Evolutionary conservation across 768 basidiomycete species (phyloP).

Genomic region (Trametes maxima): DNA sequence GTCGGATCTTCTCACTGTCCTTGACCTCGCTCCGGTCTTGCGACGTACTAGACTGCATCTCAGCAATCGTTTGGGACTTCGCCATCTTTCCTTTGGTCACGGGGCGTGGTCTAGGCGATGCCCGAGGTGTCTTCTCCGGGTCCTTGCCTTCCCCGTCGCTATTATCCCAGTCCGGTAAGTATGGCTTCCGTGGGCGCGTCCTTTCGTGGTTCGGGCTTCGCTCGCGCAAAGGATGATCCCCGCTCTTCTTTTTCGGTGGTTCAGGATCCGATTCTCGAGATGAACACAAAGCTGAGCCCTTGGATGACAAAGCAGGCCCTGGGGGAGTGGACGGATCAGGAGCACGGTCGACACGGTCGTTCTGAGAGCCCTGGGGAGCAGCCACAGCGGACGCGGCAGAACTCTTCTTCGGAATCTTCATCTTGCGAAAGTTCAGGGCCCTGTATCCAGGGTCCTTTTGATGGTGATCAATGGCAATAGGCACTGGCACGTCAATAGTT

Average conservation of each 20-base stretch:
- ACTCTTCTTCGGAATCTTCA: slow-evolving; percentile 23
- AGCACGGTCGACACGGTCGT: neutral
- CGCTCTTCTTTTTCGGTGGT: neutral
- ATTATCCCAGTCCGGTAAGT: neutral
- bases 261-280: neutral
- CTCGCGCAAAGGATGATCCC: slow-evolving; percentile 11
- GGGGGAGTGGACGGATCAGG: neutral
- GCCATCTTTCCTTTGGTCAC: slow-evolving; percentile 4
- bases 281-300: neutral
- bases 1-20: neutral
- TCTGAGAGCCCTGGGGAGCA: neutral
- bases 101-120: slow-evolving; percentile 12
- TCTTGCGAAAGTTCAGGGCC: slow-evolving; percentile 26
- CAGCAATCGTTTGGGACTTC: slow-evolving; percentile 14
- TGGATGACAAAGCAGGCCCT: neutral
- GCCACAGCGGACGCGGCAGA: neutral
- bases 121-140: slow-evolving; percentile 17
- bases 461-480: slow-evolving; percentile 23
- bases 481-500: neutral
- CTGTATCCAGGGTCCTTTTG: slow-evolving; percentile 12
- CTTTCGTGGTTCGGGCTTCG: slow-evolving; percentile 16
- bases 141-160: slow-evolving; percentile 5
- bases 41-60: neutral
- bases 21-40: neutral
- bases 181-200: neutral